Percentiles rank a stretch among this genome's conserved stretches.
phyloP scores from a whole-genome alignment of 2,329 filamentous ascomycete genomes.

The Aspergillus oerlinghausenensis region DNA sequence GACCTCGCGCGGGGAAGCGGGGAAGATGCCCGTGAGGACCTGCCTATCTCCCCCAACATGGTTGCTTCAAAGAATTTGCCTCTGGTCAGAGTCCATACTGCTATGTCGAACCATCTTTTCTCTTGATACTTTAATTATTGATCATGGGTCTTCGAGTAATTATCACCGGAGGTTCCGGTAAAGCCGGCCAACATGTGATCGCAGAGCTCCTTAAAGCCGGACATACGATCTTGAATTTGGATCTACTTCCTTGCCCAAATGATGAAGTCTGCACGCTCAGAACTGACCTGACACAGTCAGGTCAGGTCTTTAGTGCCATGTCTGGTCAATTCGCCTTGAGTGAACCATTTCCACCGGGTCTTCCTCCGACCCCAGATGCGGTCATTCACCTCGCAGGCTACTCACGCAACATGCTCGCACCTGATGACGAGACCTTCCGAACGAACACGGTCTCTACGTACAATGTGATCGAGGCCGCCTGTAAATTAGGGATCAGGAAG shows the following conservation, averaged over 20 bases:
- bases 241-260: conserved; percentile 45
- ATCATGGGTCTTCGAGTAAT: conserved; percentile 42
- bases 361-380: conserved; percentile 49
- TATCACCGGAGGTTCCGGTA: conserved; percentile 54
- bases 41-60: neutral
- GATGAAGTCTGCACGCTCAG: conserved; percentile 51
- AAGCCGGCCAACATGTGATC: conserved; percentile 54
- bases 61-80: neutral
- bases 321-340: conserved; percentile 54
- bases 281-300: conserved; percentile 51
- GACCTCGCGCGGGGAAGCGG: neutral
- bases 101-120: neutral
- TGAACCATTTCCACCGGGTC: conserved; percentile 30
- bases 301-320: conserved; percentile 54
- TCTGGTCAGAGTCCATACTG: neutral
- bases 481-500: conserved; percentile 58
- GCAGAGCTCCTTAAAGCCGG: conserved; percentile 48
- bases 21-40: neutral
- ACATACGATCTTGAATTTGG: conserved; percentile 53
- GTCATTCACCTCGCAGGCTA: conserved; percentile 61
- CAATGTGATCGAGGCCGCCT: conserved; percentile 61
- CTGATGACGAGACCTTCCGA: conserved; percentile 56
- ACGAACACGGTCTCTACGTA: conserved; percentile 55
- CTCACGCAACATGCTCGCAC: conserved; percentile 57
- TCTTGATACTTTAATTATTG: neutral